phyloP scores from a whole-genome alignment of 306 rosid species.

The Dalbergia oliveri region DNA sequence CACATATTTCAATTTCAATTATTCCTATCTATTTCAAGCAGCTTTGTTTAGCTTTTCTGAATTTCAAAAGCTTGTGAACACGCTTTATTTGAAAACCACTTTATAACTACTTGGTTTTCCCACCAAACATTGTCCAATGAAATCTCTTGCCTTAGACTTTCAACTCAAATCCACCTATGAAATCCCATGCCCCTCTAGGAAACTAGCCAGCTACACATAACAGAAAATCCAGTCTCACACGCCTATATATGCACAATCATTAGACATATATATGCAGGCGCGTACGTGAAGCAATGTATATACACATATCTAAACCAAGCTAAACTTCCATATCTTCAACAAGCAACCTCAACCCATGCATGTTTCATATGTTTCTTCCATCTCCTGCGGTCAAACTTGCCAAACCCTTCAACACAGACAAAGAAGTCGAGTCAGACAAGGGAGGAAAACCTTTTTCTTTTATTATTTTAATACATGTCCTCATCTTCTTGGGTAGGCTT shows the following conservation, averaged over 20 bases:
- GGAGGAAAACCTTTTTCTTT: background rate
- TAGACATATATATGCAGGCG: background rate
- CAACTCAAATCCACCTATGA: background rate
- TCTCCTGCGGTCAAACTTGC: conserved; percentile 65
- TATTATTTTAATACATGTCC: background rate
- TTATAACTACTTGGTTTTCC: background rate
- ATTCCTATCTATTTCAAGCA: conserved; percentile 10
- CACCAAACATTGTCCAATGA: background rate
- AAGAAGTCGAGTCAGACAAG: conserved; percentile 34
- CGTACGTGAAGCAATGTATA: background rate
- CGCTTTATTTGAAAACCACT: conserved; percentile 26
- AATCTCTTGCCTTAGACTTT: background rate
- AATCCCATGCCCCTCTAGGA: background rate
- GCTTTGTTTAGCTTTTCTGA: conserved; percentile 30
- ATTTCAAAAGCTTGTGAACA: conserved; percentile 24
- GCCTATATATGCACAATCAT: conserved; percentile 2
- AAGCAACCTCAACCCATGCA: conserved; percentile 46
- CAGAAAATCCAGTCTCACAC: conserved; percentile 26
- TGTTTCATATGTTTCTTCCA: conserved; percentile 40
- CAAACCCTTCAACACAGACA: conserved; percentile 55
- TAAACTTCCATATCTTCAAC: conserved; percentile 39
- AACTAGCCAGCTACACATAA: too few species aligned
- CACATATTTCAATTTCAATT: too few species aligned
- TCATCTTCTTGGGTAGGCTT: background rate
- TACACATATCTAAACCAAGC: background rate